phyloP scores from a whole-genome alignment of 768 basidiomycete genomes.

The Russula abietina region DNA sequence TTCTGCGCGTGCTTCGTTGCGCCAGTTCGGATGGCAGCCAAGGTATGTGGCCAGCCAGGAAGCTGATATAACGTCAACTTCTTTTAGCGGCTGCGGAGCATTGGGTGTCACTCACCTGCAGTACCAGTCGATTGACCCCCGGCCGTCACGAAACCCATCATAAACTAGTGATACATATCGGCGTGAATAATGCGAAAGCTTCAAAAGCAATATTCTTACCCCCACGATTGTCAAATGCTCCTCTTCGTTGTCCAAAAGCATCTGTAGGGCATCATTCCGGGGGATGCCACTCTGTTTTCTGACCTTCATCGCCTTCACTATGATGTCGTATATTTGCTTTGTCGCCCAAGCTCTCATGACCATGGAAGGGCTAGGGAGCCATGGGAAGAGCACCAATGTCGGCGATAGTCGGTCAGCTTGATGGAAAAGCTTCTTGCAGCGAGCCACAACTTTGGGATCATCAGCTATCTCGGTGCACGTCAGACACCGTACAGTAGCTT shows the following conservation, averaged over 20 bases:
- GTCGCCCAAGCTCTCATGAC: conserved; percentile 65
- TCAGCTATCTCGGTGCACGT: conserved; percentile 66
- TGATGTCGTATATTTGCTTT: conserved; percentile 69
- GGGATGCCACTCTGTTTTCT: conserved; percentile 51
- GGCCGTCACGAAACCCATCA: conserved; percentile 74
- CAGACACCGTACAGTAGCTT: conserved; percentile 62
- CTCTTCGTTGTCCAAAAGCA: conserved; percentile 65
- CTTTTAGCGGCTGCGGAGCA: conserved; percentile 3
- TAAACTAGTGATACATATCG: conserved; percentile 50
- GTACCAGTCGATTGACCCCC: conserved; percentile 77
- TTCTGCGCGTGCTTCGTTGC: conserved; percentile 53
- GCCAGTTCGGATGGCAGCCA: conserved; percentile 64
- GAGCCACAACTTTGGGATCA: conserved; percentile 52
- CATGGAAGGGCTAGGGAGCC: conserved; percentile 74
- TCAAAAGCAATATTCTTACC: conserved; percentile 37
- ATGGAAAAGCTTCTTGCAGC: conserved; percentile 61
- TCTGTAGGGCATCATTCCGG: conserved; percentile 64
- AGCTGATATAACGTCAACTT: conserved; percentile 35
- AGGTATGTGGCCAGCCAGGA: conserved; percentile 73
- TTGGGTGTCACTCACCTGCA: conserved; percentile 40
- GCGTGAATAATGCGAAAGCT: conserved; percentile 10
- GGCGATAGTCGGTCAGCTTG: conserved; percentile 65
- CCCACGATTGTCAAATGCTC: conserved; percentile 65
- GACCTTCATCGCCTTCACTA: conserved; percentile 49
- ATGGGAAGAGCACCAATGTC: conserved; percentile 64